These are phyloP conservation scores for Xylariaceae sp. DNA, from an alignment of 2,329 filamentous ascomycete species.

Conservation along the genomic window DNA sequence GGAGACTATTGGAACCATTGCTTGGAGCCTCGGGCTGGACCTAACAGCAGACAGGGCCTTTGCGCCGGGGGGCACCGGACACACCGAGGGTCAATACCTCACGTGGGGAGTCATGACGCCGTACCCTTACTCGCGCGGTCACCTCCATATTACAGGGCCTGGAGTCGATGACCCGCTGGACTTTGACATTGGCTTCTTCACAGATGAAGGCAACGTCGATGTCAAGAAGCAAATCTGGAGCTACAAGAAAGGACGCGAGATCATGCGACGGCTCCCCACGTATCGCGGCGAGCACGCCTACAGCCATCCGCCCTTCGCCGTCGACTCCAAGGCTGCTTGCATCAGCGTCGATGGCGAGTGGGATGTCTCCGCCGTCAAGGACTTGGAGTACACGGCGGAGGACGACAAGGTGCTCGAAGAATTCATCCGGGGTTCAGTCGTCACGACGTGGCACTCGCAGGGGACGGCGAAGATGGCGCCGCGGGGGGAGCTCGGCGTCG, in stretches of 20 bases:
- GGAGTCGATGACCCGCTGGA: constrained; percentile 39
- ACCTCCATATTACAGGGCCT: constrained; percentile 50
- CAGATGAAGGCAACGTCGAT: constrained; percentile 43
- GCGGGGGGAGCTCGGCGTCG: constrained; percentile 35
- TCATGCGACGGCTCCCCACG: constrained; percentile 48
- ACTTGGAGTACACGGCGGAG: constrained; percentile 43
- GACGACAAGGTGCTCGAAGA: constrained; percentile 42
- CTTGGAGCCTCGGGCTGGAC: not conserved
- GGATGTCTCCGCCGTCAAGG: constrained; percentile 28
- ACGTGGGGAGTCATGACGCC: constrained; percentile 42
- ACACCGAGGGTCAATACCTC: not conserved
- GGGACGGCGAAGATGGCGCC: constrained; percentile 40
- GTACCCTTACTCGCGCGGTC: constrained; percentile 55
- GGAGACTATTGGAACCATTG: no score
- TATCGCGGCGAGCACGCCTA: constrained; percentile 42
- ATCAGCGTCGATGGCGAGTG: not conserved
- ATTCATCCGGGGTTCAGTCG: constrained; percentile 33
- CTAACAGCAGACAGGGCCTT: not conserved
- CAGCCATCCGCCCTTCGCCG: constrained; percentile 41
- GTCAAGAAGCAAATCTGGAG: constrained; percentile 53
- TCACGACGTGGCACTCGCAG: constrained; percentile 39
- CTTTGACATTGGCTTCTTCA: constrained; percentile 54
- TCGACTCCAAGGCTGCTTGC: constrained; percentile 33
- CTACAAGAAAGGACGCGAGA: constrained; percentile 61
- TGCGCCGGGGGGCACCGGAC: constrained; percentile 15